Percentiles rank a stretch among this genome's conserved stretches.
These are phyloP conservation scores for Pseudogymnoascus sp. DNA, from an alignment of 2,329 filamentous ascomycete species.

Conservation along the genomic window DNA sequence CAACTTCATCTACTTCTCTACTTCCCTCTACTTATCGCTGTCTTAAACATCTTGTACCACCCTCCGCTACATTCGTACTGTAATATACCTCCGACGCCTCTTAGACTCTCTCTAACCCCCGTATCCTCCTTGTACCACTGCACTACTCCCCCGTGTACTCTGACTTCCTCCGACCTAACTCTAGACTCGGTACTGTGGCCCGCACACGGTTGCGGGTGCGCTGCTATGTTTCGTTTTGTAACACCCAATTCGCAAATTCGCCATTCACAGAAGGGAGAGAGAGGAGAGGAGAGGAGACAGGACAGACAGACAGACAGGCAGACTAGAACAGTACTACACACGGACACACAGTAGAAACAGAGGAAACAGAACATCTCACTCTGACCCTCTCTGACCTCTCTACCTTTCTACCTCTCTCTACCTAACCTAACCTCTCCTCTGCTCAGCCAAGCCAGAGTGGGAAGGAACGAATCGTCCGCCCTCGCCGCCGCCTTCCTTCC, in stretches of 20 bases:
- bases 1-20: background rate
- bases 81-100: background rate
- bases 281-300: no score
- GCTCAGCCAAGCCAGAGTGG: background rate
- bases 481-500: background rate
- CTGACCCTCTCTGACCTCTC: no score
- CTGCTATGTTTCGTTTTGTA: background rate
- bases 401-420: no score
- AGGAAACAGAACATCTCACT: background rate
- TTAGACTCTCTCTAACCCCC: background rate
- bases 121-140: background rate
- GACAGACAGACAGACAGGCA: no score
- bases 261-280: background rate
- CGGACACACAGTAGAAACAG: background rate
- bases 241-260: background rate
- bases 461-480: background rate
- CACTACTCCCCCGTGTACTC: background rate
- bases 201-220: background rate
- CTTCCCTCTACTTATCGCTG: background rate
- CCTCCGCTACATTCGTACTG: background rate
- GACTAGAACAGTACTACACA: background rate
- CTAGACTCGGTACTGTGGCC: background rate
- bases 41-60: background rate
- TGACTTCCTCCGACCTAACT: background rate
- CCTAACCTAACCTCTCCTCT: no score